Evolutionary conservation across 1,139 yeast genomes (phyloP), one percentile per base, ranked within the genome.

Genomic region (Lodderomyces margitis): DNA sequence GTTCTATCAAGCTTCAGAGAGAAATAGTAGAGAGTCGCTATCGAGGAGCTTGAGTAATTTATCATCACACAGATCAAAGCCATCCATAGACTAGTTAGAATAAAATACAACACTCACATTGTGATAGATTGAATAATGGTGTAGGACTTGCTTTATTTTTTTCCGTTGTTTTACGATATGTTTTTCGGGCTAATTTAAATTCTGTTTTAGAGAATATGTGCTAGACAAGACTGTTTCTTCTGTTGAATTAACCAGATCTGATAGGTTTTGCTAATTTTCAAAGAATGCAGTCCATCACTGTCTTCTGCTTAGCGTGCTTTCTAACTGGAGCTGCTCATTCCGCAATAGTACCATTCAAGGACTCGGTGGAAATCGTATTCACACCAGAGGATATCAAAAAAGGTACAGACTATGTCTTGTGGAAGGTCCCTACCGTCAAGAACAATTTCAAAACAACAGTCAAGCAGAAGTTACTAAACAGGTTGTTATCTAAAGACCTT

Each of bases 381-480:
- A 57, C 62, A 1, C 56, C 60, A 2, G 53, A 57, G 17, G 66
- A 62, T 43, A 32, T 61, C 15, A 55, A 52, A 34, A 50, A 54
- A 34, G 56, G 59, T n/a, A 56, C 59, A 1, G 54, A 49, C 31
- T 53, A 58, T 37, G 54, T 54, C 2, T 41, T 49, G 34, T 45
- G 53, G 40, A 57, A 56, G 40, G 42, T 56, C 3, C 62, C 64
- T 3, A 52, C 53, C 33, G 48, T 53, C 15, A 58, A 56, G 28
- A 40, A 49, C 8, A 48, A 47, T 15, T 38, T 58, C 36, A 54
- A 55, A 37, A 45, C 72, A 66, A 68, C 72, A 54, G 69, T 74
- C 11, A 73, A 71, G 61, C 70, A 58, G 37, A 55, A 53, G 50
- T 11, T 49, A 19, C 42, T 49, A 2, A 49, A 49, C 33, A 34